Base-by-base conservation (phyloP, 441 rosid species). In the Manihot esculenta region DNA sequence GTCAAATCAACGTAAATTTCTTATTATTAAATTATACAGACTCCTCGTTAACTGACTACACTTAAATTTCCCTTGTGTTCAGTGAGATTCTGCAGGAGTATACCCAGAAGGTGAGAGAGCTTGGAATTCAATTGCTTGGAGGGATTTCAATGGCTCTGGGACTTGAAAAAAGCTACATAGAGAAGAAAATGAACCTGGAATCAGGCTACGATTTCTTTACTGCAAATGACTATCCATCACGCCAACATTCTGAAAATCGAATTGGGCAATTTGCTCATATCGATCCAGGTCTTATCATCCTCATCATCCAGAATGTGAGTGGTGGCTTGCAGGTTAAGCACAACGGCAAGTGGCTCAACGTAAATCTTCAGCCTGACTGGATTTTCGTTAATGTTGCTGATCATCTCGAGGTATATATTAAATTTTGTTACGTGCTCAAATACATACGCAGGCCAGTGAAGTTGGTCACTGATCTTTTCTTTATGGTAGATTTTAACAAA, bases 311-410 rank as follows among this genome's bases (percentile, higher is more conserved):
- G 7, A 58, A 73, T 14, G 57, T 58, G 13, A 66, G 56, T n/a
- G 76, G 76, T 41, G 76, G 76, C 18, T 56, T 73, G 3, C 76
- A 73, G 66, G 41, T 73, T 15, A 21, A 57, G 41, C 66, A 66
- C n/a, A 21, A 73, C 0, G 76, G 76, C 35, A 55, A 73, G 48
- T 66, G 76, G 76, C n/a, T 66, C 27, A 50, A 66, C 18, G 53
- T 59, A 10, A 73, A 33, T 12, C 41, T 66, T 58, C 49, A 33
- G 42, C 76, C 71, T 47, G 15, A 55, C 20, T 65, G 41, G 47
- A 73, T 73, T 8, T 35, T 50, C 20, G 70, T 49, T 48, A 58
- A 58, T 24, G 50, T 73, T 41, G 76, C 76, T 38, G 76, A 73
- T 66, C 76, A 57, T 26, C 59, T 59, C 3, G 76, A 73, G 76